Percentiles rank a stretch among this genome's conserved stretches.
Evolutionary conservation across 805 yeast genomes (phyloP).

Genomic region (Metschnikowia matae): DNA sequence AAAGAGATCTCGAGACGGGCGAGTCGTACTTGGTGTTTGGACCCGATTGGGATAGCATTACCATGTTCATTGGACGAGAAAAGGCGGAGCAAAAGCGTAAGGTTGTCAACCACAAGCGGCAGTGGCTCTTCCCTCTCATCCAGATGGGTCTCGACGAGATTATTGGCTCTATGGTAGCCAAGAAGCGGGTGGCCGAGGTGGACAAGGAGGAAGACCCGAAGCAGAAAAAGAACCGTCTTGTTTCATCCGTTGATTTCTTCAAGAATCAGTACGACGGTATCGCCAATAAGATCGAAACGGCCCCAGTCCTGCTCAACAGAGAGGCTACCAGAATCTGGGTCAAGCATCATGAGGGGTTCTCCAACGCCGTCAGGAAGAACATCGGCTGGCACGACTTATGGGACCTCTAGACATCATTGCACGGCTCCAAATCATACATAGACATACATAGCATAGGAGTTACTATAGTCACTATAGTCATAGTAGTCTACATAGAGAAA

Average conservation of each 20-base stretch:
- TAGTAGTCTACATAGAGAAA: too few species aligned
- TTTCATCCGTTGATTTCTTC: conserved; percentile 38
- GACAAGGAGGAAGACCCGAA: conserved; percentile 10
- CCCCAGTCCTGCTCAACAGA: conserved; percentile 5
- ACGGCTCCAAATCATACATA: not conserved
- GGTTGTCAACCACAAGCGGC: conserved; percentile 27
- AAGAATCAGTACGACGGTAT: conserved; percentile 35
- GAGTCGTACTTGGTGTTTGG: conserved; percentile 24
- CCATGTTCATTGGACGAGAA: conserved; percentile 16
- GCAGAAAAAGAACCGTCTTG: conserved; percentile 18
- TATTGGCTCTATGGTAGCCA: conserved; percentile 19
- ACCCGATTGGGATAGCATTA: conserved; percentile 36
- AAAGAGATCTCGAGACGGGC: conserved; percentile 32
- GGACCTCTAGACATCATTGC: conserved; percentile 17
- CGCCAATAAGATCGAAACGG: conserved; percentile 21
- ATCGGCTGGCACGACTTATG: conserved; percentile 74
- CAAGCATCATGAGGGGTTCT: conserved; percentile 87
- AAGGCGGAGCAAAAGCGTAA: conserved; percentile 15
- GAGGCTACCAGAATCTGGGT: conserved; percentile 57
- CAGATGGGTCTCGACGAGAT: conserved; percentile 31
- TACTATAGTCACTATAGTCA: too few species aligned
- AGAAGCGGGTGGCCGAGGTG: conserved; percentile 15
- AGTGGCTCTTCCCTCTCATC: conserved; percentile 35
- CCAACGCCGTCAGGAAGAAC: conserved; percentile 84
- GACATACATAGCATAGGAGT: not conserved